These are phyloP conservation scores for Globisporangium apiculatum DNA, from an alignment of 352 stramenopile genomes.

Conservation along the genomic window DNA sequence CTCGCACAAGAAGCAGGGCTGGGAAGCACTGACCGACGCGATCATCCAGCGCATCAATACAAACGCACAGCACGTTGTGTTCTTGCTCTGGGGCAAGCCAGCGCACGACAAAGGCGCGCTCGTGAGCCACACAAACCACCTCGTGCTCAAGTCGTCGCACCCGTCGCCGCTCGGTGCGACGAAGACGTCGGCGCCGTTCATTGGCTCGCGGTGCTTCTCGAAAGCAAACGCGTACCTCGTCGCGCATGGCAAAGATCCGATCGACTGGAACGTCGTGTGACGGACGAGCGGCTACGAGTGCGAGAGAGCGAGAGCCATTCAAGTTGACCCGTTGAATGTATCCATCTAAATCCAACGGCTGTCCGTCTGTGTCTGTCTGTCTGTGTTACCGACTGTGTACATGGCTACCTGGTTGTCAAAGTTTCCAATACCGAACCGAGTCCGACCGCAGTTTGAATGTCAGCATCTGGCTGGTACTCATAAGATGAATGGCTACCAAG, in stretches of 20 bases:
- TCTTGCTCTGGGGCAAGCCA: conserved; percentile 98
- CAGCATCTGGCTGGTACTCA: no score
- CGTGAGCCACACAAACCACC: conserved; percentile 78
- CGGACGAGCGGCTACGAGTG: conserved; percentile 10
- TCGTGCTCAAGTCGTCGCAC: conserved; percentile 87
- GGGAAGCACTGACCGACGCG: conserved; percentile 96
- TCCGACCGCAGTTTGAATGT: no score
- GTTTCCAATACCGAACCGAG: no score
- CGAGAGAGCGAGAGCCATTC: background rate
- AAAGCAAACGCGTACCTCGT: conserved; percentile 73
- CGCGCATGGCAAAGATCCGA: conserved; percentile 69
- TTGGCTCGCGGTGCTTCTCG: conserved; percentile 91
- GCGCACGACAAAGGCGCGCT: conserved; percentile 79
- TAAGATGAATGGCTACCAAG: background rate
- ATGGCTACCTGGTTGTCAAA: no score
- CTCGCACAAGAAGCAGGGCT: conserved; percentile 95
- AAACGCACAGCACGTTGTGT: conserved; percentile 89
- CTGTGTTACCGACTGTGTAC: no score
- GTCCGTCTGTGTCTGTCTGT: no score
- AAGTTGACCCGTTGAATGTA: no score
- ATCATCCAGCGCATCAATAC: conserved; percentile 86
- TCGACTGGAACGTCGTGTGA: conserved; percentile 63
- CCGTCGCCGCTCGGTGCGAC: conserved; percentile 93
- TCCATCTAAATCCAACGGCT: no score
- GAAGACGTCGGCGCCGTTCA: conserved; percentile 95